Base-by-base conservation (phyloP, 2,329 filamentous ascomycete species). In the Chaetomium olivaceum region DNA sequence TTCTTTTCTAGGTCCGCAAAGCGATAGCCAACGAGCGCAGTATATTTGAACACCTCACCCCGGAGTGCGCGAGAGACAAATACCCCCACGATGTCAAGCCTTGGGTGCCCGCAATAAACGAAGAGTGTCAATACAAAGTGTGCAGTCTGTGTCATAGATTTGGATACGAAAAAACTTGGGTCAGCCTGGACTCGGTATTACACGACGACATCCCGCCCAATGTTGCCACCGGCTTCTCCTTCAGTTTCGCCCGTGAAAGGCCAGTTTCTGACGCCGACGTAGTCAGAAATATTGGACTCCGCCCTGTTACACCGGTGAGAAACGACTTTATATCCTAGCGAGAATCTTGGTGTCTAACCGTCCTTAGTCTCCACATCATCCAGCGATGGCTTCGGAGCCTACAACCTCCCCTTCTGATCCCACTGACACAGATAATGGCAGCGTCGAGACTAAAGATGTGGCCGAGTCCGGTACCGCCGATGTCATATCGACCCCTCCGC, bases 181-280 rank as follows among this genome's bases (percentile, higher is more conserved):
- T 87, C 25, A 83, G 82, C 68, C 75, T 88, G 21, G 74, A 84
- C 67, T 81, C 79, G 4, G 76, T 87, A 25, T 73, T 77, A n/a
- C 74, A 81, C 25, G 83, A 79, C 7, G 82, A 86, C 57, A 75
- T 86, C 3, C 79, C 80, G 0, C 78, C 83, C 5, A 81, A 80
- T 4, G 82, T 80, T 4, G 82, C 81, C 7, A 76, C 78, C 1
- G 85, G 83, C 1, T 87, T 80, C 68, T 82, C 85, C 16, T 87
- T 87, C 66, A 79, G 83, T 58, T 70, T 77, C 6, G 60, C 77
- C 39, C 72, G 78, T 29, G 71, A 73, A 7, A 75, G 83, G n/a
- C 85, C 84, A 1, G 65, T 83, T 4, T 73, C 77, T 14, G 73
- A 82, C 65, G 77, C 76, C 16, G 68, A 73, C 1, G 63, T 80